Evolutionary conservation across 169 alveolate genomes (phyloP), one percentile per base, ranked within the genome.

Genomic region (Blepharisma undulans): DNA sequence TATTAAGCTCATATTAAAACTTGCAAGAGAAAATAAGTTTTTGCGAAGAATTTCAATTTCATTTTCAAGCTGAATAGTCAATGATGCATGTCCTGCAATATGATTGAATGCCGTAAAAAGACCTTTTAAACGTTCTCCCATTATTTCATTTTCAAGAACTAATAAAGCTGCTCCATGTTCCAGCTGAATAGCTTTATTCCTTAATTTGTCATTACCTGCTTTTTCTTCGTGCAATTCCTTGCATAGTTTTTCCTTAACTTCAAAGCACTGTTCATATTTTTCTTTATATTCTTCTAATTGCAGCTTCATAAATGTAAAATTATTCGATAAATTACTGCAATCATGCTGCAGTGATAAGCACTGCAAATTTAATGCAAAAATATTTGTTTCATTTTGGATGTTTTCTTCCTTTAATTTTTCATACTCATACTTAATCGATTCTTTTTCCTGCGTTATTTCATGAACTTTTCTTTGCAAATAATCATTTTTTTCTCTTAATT

Each of bases 51-150:
- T n/a, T n/a, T n/a, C n/a, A n/a, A n/a, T n/a, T n/a, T n/a, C n/a
- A n/a, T n/a, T n/a, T n/a, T n/a, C n/a, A n/a, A n/a, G n/a, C n/a
- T n/a, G n/a, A n/a, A n/a, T n/a, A n/a, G n/a, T n/a, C n/a, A n/a
- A n/a, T n/a, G n/a, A n/a, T n/a, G n/a, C n/a, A n/a, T n/a, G n/a
- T n/a, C n/a, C n/a, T n/a, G n/a, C n/a, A n/a, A n/a, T n/a, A n/a
- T n/a, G 76, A 19, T 86, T 76, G 16, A 92, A 80, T 0, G 95
- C 32, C 59, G 90, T 92, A 74, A 88, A 86, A 19, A 94, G 92
- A 25, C 94, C 92, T 27, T 74, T 92, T 0, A 94, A 71, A 72
- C 87, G 25, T 32, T 94, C 94, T 1, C 94, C 96, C 88, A 92
- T 94, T 5, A 94, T 90, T 30, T 92, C 95, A 25, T 77, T 78